A percentile compares a stretch with the other conserved stretches of the same genome.
Evolutionary conservation across 306 rosid species (phyloP).

Genomic region (Mimosa pudica): DNA sequence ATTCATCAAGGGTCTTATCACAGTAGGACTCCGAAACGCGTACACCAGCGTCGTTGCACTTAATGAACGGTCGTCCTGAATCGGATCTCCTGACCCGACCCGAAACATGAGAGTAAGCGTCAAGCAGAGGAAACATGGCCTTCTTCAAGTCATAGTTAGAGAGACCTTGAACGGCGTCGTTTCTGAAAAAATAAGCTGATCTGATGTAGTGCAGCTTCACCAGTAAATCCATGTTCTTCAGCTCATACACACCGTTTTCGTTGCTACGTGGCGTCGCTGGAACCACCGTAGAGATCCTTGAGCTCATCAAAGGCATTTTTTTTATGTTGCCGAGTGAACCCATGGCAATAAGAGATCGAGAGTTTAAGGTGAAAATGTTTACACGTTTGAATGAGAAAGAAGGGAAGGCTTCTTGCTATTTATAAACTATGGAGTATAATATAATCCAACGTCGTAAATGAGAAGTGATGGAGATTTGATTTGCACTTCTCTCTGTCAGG

Average conservation of each 20-base stretch:
- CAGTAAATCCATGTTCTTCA: conserved; percentile 63
- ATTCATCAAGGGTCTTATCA: conserved; percentile 47
- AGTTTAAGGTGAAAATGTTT: background rate
- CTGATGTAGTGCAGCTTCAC: conserved; percentile 71
- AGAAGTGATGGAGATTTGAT: background rate
- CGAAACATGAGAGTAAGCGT: conserved; percentile 45
- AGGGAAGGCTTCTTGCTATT: background rate
- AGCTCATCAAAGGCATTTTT: conserved; percentile 5
- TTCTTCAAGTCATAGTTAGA: conserved; percentile 51
- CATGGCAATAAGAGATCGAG: conserved; percentile 24
- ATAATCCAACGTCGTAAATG: background rate
- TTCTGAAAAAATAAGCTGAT: conserved; percentile 58
- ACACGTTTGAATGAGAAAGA: background rate
- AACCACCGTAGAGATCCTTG: conserved; percentile 64
- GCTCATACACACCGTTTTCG: conserved; percentile 33
- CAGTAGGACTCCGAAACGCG: conserved; percentile 61
- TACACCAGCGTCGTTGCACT: conserved; percentile 82
- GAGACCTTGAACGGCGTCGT: conserved; percentile 52
- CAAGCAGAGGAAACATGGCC: conserved; percentile 62
- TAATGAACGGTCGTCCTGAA: conserved; percentile 52
- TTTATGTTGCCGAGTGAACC: conserved; percentile 30
- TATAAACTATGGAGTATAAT: background rate
- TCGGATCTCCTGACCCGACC: conserved; percentile 63
- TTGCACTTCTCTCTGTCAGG: background rate
- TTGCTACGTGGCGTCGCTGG: conserved; percentile 58